Evolutionary conservation across 495 filamentous ascomycete genomes (phyloP), one percentile per base, ranked within the genome.

Genomic region (Penicillium psychrofluorescens): DNA sequence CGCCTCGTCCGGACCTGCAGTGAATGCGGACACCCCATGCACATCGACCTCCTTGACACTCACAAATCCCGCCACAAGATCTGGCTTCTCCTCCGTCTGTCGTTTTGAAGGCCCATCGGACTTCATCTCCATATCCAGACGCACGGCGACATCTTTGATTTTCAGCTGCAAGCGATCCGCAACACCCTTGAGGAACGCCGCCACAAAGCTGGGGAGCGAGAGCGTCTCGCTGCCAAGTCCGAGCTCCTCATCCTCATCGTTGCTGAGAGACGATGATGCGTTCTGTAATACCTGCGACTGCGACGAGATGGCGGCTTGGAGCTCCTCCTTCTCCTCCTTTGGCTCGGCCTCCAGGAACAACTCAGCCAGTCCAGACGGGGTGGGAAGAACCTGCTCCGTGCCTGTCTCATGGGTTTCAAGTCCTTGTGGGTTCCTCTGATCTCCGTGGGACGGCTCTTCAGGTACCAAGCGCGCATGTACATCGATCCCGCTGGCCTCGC

Each of bases 281-380:
- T 35, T 53, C 4, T 65, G 63, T 5, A 73, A 43, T 8, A 67
- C 55, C 38, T 70, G 61, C 29, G 84, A 80, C 38, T 82, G 78
- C 6, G 81, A 81, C 6, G 80, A 71, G 12, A 96, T 70, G 6
- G 85, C 87, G 41, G 85, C 80, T 62, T 92, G 78, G 28, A 97
- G 67, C 60, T 88, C 78, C 30, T 76, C 76, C 51, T 80, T 85
- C 55, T 92, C 86, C 43, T 84, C 78, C 35, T 61, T 62, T 1
- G 89, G 85, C 51, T 96, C 87, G 1, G 87, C 77, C 50, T 88
- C 76, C 11, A 97, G 71, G 63, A 95, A 96, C 0, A 86, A 94
- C 59, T 89, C 75, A 4, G 91, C 91, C 29, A 97, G 74, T 45
- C 91, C 84, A 48, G 83, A 76, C n/a, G 88, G 79, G 11, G 85